phyloP scores from a whole-genome alignment of 2,329 filamentous ascomycete genomes.

The Exophiala dermatitidis region DNA sequence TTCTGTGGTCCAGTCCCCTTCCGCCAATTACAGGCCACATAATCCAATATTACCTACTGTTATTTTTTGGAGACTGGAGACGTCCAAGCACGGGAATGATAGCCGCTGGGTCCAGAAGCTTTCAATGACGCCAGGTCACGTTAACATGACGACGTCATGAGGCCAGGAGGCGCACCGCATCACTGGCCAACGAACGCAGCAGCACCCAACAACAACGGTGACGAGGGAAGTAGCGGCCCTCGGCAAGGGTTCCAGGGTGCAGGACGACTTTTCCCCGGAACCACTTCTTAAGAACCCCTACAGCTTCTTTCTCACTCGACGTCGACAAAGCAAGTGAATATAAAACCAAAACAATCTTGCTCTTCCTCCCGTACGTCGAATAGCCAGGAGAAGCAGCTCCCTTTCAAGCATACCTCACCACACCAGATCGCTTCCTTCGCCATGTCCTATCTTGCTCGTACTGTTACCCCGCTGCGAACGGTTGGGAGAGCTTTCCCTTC shows the following conservation, averaged over 20 bases:
- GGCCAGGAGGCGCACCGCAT: background rate
- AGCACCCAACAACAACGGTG: background rate
- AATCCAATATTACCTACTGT: background rate
- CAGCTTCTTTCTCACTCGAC: background rate
- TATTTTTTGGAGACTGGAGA: background rate
- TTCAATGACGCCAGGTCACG: slow-evolving; percentile 9
- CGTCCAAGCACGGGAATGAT: background rate
- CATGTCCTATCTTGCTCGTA: slow-evolving; percentile 19
- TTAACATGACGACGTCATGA: slow-evolving; percentile 8
- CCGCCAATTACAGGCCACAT: no score
- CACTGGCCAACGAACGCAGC: background rate
- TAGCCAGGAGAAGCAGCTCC: background rate
- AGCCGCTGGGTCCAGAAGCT: background rate
- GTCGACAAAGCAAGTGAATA: background rate
- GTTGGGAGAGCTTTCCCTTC: slow-evolving; percentile 6
- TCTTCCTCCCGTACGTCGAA: no score
- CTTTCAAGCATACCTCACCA: background rate
- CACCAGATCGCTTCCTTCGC: background rate
- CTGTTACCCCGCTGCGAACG: slow-evolving; percentile 11
- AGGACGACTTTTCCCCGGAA: background rate
- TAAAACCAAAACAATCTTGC: no score
- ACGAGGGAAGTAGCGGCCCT: background rate
- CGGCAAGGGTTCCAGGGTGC: background rate
- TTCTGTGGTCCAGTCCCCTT: no score
- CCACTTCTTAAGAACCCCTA: slow-evolving; percentile 1